Conservation (phyloP, 768 basidiomycete genomes). For the Podaxis pistillaris region DNA sequence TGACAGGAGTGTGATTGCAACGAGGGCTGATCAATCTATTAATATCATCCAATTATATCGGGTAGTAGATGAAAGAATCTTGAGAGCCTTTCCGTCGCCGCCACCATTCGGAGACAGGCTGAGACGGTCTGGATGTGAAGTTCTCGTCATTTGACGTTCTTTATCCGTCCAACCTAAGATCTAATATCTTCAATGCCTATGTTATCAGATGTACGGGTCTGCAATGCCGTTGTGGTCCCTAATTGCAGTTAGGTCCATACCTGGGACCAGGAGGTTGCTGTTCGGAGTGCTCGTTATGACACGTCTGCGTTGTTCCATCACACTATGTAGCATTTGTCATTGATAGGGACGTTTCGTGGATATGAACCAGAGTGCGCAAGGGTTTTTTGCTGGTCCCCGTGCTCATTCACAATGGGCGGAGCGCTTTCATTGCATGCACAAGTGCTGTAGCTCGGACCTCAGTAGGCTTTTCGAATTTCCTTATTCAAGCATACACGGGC, state of each 20-base stretch:
- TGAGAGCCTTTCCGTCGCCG: neutral
- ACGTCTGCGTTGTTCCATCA: neutral
- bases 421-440: neutral
- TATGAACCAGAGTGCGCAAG: neutral
- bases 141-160: constrained; percentile 6
- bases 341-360: neutral
- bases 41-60: constrained; percentile 14
- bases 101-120: constrained; percentile 3
- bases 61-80: neutral
- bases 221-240: neutral
- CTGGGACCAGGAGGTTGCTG: neutral
- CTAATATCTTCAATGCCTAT: neutral
- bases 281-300: neutral
- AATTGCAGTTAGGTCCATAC: neutral
- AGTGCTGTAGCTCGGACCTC: neutral
- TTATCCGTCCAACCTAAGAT: neutral
- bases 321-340: neutral
- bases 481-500: neutral
- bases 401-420: neutral
- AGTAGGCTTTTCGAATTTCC: neutral
- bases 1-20: constrained; percentile 13
- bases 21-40: constrained; percentile 13
- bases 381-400: neutral
- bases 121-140: neutral
- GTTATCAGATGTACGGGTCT: neutral